phyloP scores from a whole-genome alignment of 176 grass and related monocot genomes.

The Panicum miliaceum region DNA sequence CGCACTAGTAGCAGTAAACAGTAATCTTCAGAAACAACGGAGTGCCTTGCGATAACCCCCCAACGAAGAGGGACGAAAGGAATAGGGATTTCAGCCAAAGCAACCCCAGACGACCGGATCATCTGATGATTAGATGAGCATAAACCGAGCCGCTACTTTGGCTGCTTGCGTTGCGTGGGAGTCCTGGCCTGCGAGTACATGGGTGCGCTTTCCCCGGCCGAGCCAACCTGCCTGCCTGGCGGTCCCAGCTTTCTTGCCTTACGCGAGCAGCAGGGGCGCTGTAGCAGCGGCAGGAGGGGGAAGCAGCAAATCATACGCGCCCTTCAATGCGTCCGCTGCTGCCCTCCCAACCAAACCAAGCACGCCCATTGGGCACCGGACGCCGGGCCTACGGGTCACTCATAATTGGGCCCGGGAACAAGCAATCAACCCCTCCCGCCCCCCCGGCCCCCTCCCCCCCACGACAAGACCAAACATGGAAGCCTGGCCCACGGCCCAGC shows the following conservation, averaged over 20 bases:
- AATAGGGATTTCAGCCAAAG: not conserved
- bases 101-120: not conserved
- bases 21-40: not conserved
- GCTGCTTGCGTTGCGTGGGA: conserved; percentile 22
- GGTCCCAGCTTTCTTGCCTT: not conserved
- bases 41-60: not conserved
- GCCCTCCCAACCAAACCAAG: conserved; percentile 5
- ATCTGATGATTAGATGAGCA: no score
- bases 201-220: conserved; percentile 13
- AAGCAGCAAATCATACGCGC: conserved; percentile 43
- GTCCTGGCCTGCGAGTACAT: not conserved
- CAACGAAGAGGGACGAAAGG: no score
- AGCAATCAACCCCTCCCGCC: conserved; percentile 21
- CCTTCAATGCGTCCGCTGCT: conserved; percentile 28
- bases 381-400: conserved; percentile 7
- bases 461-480: conserved; percentile 58
- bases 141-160: not conserved
- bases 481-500: conserved; percentile 17
- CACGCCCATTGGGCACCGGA: not conserved
- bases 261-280: not conserved
- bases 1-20: not conserved
- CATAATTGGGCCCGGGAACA: conserved; percentile 22
- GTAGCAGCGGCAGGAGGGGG: conserved; percentile 7
- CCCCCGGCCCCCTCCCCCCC: not conserved
- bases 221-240: not conserved